Conservation (phyloP, 106 monocot species). For the Amphibolis antarctica region DNA sequence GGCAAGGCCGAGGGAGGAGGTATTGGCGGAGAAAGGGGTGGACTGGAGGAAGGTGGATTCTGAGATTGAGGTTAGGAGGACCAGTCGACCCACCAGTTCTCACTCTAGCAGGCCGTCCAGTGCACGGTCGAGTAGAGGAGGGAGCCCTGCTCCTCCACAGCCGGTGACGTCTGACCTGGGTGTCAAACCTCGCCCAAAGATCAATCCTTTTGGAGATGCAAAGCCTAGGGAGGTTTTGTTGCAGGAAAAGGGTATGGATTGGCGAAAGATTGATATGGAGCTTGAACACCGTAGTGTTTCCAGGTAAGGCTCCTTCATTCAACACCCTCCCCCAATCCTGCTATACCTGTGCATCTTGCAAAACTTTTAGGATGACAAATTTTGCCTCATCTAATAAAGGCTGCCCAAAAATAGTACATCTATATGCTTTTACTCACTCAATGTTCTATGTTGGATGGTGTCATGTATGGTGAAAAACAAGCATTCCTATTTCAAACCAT, state of each 20-base stretch:
- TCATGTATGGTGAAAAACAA: too few species aligned
- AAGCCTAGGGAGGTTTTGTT: slow-evolving; percentile 82
- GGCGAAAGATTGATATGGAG: slow-evolving; percentile 89
- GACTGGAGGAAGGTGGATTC: slow-evolving; percentile 86
- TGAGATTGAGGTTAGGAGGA: slow-evolving; percentile 49
- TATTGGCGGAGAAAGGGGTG: slow-evolving; percentile 78
- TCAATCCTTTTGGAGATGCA: slow-evolving; percentile 94
- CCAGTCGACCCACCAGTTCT: slow-evolving; percentile 54
- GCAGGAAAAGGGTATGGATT: slow-evolving; percentile 70
- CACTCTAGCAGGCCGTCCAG: slow-evolving; percentile 88
- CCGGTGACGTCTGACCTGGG: slow-evolving; percentile 11
- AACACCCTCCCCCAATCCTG: not conserved
- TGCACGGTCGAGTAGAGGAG: slow-evolving; percentile 66
- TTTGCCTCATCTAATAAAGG: too few species aligned
- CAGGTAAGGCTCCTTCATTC: slow-evolving; percentile 36
- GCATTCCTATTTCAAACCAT: too few species aligned
- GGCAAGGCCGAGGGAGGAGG: slow-evolving; percentile 83
- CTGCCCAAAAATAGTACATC: too few species aligned
- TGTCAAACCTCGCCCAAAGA: slow-evolving; percentile 33
- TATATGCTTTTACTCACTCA: too few species aligned
- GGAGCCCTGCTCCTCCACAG: slow-evolving; percentile 23
- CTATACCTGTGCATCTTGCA: too few species aligned
- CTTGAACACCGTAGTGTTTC: slow-evolving; percentile 67
- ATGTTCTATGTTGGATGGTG: too few species aligned
- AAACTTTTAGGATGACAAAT: too few species aligned